Evolutionary conservation across 2,329 filamentous ascomycete genomes (phyloP).

Genomic region (Beauveria brongniartii): DNA sequence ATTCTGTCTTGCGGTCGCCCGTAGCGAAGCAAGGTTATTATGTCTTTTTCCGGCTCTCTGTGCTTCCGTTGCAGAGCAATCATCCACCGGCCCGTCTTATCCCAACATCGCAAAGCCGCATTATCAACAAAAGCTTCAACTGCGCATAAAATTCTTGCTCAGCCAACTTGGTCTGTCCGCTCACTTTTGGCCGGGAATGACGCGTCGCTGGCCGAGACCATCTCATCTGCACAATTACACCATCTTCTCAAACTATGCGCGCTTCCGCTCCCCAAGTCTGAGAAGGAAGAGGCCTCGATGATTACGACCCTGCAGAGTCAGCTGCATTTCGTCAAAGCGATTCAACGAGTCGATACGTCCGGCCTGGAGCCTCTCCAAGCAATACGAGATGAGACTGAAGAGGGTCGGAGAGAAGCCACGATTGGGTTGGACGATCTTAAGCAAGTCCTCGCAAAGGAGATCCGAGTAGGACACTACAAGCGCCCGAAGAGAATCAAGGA

Average conservation of each 20-base stretch:
- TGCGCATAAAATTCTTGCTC: constrained; percentile 47
- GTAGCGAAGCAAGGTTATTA: not conserved
- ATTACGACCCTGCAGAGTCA: constrained; percentile 70
- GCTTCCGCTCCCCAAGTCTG: constrained; percentile 60
- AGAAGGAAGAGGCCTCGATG: constrained; percentile 60
- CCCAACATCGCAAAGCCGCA: constrained; percentile 7
- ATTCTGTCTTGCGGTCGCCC: too few species aligned
- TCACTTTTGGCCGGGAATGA: constrained; percentile 48
- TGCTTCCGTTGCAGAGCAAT: constrained; percentile 24
- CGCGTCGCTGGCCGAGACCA: constrained; percentile 27
- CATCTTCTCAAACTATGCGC: constrained; percentile 87
- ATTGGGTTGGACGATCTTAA: constrained; percentile 51
- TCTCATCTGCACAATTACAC: constrained; percentile 62
- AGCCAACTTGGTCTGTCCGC: constrained; percentile 76
- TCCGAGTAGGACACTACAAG: constrained; percentile 46
- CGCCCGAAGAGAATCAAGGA: constrained; percentile 33
- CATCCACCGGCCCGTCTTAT: constrained; percentile 17
- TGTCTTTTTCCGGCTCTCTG: constrained; percentile 7
- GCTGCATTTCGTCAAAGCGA: constrained; percentile 80
- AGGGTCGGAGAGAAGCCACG: constrained; percentile 50
- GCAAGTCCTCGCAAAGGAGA: constrained; percentile 51
- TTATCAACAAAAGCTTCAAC: constrained; percentile 15
- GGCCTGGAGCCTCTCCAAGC: constrained; percentile 66
- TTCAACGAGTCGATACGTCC: constrained; percentile 70
- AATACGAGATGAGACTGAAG: constrained; percentile 72